Base-by-base conservation (phyloP, 441 rosid species). In the Melianthus villosus region DNA sequence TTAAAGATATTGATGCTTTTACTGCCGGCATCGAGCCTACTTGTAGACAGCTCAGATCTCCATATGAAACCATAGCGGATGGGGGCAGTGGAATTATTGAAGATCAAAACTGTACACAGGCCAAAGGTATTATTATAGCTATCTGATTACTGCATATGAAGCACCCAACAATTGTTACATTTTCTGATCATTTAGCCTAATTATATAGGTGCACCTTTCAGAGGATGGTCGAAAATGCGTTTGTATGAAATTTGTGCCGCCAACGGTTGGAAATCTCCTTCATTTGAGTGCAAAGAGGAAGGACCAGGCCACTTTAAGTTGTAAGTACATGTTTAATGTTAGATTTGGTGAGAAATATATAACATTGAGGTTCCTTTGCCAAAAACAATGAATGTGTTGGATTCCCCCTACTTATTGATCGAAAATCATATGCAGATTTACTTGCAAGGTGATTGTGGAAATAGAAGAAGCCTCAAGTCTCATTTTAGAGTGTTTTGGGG, bases 231-330 rank as follows among this genome's bases (percentile, higher is more conserved):
- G 8, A 75, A 68, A 62, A 63, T 89, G 7, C 66, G 53, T 46
- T 54, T 89, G 56, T 53, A 34, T 33, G 94, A 89, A 69, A 59
- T 69, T 27, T 89, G 96, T 39, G 67, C 67, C 30, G 77, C 59
- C 44, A 75, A 79, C 62, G 65, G 59, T 62, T 89, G 94, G 94
- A 75, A 72, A 40, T 55, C 73, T 23, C 98, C 98, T 1, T 14
- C 22, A 13, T 84, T 81, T 25, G 82, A 66, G 43, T 77, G 77
- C 44, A 44, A 59, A 16, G 92, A 76, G 59, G 76, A 70, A 64
- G 93, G 98, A 56, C 82, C 72, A 31, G 46, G 81, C 61, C 98
- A 89, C 64, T 45, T 64, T 59, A 83, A 66, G 60, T 22, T 12
- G 97, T 82, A 70, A 69, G 92, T 61, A 15, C 15, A 25, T 34